Conservation (phyloP, 768 basidiomycete genomes). For the Strobilomyces echinocephalus region DNA sequence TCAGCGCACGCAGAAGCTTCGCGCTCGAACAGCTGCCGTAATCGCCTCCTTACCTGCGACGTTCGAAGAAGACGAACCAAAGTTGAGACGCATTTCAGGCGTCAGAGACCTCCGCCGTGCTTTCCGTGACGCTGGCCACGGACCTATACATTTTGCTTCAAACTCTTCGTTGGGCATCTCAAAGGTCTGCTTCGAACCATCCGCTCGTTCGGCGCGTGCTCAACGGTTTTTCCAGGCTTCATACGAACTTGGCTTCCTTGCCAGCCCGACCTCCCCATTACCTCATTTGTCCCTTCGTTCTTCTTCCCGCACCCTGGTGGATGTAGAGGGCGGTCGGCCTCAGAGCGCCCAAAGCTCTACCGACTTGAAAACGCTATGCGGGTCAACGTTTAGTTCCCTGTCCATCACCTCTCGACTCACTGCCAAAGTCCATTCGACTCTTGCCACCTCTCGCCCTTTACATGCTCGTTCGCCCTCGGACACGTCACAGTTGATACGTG, state of each 20-base stretch:
- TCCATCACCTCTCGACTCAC: conserved; percentile 18
- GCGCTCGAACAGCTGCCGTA: conserved; percentile 24
- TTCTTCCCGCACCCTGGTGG: conserved; percentile 25
- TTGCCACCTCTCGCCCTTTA: conserved; percentile 2
- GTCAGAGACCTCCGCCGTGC: conserved; percentile 22
- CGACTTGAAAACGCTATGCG: conserved; percentile 19
- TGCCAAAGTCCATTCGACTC: conserved; percentile 8
- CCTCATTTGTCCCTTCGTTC: conserved; percentile 16
- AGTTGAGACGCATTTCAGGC: conserved; percentile 23
- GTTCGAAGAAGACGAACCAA: conserved; percentile 15
- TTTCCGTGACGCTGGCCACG: conserved; percentile 15
- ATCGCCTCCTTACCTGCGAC: conserved; percentile 28
- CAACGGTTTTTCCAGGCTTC: conserved; percentile 10
- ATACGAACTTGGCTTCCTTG: conserved; percentile 22
- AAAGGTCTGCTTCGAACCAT: conserved; percentile 13
- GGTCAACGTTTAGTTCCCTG: conserved; percentile 17
- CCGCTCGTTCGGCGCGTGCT: background rate
- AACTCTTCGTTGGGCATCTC: conserved; percentile 4
- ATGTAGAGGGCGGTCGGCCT: background rate
- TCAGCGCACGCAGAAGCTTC: conserved; percentile 22
- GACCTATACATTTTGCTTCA: conserved; percentile 6
- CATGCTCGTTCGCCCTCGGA: conserved; percentile 4
- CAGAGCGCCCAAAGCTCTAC: conserved; percentile 1
- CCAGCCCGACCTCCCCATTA: background rate
- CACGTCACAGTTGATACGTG: conserved; percentile 3